Base-by-base conservation (phyloP, 2,329 filamentous ascomycete species). In the Fusarium redolens region DNA sequence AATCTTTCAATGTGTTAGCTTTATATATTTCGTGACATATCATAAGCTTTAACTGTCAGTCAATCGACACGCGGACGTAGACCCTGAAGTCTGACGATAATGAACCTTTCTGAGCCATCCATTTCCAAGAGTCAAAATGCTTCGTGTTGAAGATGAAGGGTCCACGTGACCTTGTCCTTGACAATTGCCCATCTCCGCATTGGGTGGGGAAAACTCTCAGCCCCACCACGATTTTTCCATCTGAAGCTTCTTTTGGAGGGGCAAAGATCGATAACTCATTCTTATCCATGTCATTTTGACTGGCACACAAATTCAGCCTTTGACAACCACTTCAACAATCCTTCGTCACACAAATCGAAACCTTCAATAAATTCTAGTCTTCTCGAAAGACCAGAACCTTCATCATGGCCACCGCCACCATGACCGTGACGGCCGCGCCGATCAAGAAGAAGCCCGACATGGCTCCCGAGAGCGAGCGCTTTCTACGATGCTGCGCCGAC, bases 381-480 rank as follows among this genome's bases (percentile, higher is more conserved):
- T 54, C 2, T 13, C 25, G 6, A 37, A 51, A 28, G 10, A 25
- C 8, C 8, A 22, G 5, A 9, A 7, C 30, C n/a, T 11, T 14
- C 59, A 74, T 54, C 61, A 85, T 85, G 83, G 81, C 80, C 55
- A 85, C 83, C 59, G 83, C 80, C 70, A 95, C 95, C 86, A 91
- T 92, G 61, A 87, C 84, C 31, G 78, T 92, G 86, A 92, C 92
- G 51, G 85, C 83, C 71, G 86, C 82, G 69, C 90, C 93, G 87
- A 90, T 92, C 44, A 84, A 89, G 79, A 92, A 91, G 77, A 96
- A 94, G 82, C 82, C 89, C 75, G 94, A 95, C 76, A 88, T 97
- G 17, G 89, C 94, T 4, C 94, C 96, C 31, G 96, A 99, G 83
- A 97, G 95, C 83, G 96, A 99, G 84, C 92, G 96, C 58, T 98